Evolutionary conservation across 352 stramenopile genomes (phyloP).

Genomic region (Phytophthora pseudosyringae): DNA sequence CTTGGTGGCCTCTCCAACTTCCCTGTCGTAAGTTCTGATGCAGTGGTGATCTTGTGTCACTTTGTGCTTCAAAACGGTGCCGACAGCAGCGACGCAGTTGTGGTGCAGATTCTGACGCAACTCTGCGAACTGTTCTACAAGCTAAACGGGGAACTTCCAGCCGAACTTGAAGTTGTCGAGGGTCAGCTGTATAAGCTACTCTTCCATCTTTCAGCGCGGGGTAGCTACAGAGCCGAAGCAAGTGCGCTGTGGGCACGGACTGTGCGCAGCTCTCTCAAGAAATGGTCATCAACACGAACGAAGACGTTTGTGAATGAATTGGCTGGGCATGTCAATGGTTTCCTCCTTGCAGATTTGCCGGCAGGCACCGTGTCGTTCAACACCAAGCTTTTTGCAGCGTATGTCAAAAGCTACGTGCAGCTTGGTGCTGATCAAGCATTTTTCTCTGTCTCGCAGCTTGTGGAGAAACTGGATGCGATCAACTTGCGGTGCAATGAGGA

Average conservation of each 20-base stretch:
- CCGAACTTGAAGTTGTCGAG: conserved; percentile 63
- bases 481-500: conserved; percentile 45
- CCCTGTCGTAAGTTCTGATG: conserved; percentile 71
- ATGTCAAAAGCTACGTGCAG: conserved; percentile 57
- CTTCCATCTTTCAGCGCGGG: conserved; percentile 65
- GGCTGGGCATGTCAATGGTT: conserved; percentile 55
- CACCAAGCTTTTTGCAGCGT: conserved; percentile 55
- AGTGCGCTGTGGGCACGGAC: conserved; percentile 54
- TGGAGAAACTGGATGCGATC: conserved; percentile 59
- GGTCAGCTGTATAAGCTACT: conserved; percentile 59
- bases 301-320: conserved; percentile 56
- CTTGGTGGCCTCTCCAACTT: conserved; percentile 49
- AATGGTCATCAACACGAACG: conserved; percentile 45
- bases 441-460: conserved; percentile 43
- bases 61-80: conserved; percentile 56
- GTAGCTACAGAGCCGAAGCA: conserved; percentile 58
- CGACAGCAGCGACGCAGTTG: conserved; percentile 47
- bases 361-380: conserved; percentile 45
- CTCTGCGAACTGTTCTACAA: conserved; percentile 67
- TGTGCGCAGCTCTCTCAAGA: conserved; percentile 42
- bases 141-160: conserved; percentile 44
- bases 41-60: conserved; percentile 76
- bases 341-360: conserved; percentile 44
- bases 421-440: conserved; percentile 43
- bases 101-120: conserved; percentile 67